phyloP scores from a whole-genome alignment of 2,329 filamentous ascomycete genomes.

The Camillea tinctor region DNA sequence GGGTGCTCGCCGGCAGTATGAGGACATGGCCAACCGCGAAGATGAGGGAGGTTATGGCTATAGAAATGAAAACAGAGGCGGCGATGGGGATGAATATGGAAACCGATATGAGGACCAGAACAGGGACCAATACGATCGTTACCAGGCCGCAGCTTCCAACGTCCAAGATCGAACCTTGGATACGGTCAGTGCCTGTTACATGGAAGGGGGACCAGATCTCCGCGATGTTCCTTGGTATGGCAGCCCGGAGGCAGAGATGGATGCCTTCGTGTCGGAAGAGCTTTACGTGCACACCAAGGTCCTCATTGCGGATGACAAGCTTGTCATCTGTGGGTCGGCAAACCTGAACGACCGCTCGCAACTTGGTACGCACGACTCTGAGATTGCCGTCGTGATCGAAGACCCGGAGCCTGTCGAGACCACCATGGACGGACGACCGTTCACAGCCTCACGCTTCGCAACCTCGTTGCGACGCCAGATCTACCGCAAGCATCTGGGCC shows the following conservation, averaged over 20 bases:
- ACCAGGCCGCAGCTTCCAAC: conserved; percentile 67
- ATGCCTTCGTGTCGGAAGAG: conserved; percentile 65
- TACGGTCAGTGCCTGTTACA: conserved; percentile 76
- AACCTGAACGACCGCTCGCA: conserved; percentile 93
- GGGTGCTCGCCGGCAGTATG: conserved; percentile 61
- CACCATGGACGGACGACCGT: conserved; percentile 71
- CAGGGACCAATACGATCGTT: conserved; percentile 59
- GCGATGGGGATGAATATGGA: conserved; percentile 21
- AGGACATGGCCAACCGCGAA: conserved; percentile 50
- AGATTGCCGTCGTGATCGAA: conserved; percentile 87
- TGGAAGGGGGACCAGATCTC: conserved; percentile 73
- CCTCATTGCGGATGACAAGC: conserved; percentile 81
- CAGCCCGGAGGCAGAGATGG: conserved; percentile 53
- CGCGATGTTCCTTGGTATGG: conserved; percentile 56
- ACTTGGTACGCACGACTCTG: conserved; percentile 79
- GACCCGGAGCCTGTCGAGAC: conserved; percentile 70
- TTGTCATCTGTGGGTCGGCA: conserved; percentile 81
- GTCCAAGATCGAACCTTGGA: conserved; percentile 64
- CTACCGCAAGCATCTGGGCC: conserved; percentile 87
- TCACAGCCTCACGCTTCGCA: conserved; percentile 72
- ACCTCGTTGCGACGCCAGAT: conserved; percentile 79
- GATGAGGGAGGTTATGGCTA: conserved; percentile 9
- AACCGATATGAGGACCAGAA: conserved; percentile 33
- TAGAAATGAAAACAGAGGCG: conserved; percentile 16
- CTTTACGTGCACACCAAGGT: conserved; percentile 81